Conservation (phyloP, 306 rosid species). For the Rosa chinensis region DNA sequence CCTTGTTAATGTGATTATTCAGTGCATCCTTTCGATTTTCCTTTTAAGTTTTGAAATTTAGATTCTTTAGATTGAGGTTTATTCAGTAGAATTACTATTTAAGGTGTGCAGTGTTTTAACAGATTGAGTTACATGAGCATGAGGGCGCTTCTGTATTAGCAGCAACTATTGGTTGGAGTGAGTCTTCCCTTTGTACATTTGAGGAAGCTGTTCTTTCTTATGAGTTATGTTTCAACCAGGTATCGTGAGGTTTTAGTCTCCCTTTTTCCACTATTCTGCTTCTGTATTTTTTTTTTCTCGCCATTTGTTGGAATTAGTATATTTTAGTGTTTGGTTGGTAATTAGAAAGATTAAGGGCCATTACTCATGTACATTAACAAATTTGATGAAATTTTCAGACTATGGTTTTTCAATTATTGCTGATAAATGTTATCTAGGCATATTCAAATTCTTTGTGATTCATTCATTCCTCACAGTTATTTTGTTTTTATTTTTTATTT, state of each 20-base stretch:
- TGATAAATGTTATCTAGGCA: neutral
- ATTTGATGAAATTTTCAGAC: neutral
- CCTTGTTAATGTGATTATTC: conserved; percentile 2
- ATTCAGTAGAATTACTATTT: neutral
- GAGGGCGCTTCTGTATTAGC: conserved; percentile 69
- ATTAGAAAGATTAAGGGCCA: neutral
- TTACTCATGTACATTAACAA: neutral
- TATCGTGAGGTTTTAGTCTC: conserved; percentile 26
- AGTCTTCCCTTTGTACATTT: conserved; percentile 57
- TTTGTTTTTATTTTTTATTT: neutral
- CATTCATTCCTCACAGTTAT: neutral
- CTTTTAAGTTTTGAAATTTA: neutral
- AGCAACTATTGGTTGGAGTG: conserved; percentile 81
- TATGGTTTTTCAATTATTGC: neutral
- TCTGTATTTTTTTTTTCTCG: neutral
- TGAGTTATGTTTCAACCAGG: conserved; percentile 71
- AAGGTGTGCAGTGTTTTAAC: conserved; percentile 24
- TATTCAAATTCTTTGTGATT: neutral
- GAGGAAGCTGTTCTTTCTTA: conserved; percentile 59
- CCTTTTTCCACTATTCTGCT: conserved; percentile 1
- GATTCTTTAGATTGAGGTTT: conserved; percentile 7
- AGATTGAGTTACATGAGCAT: conserved; percentile 87
- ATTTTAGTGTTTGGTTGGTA: neutral
- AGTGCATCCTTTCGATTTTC: neutral
- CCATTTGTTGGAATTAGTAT: conserved; percentile 2